These are phyloP conservation scores for Yarrowia deformans DNA, from an alignment of 805 yeast genomes.

Conservation along the genomic window DNA sequence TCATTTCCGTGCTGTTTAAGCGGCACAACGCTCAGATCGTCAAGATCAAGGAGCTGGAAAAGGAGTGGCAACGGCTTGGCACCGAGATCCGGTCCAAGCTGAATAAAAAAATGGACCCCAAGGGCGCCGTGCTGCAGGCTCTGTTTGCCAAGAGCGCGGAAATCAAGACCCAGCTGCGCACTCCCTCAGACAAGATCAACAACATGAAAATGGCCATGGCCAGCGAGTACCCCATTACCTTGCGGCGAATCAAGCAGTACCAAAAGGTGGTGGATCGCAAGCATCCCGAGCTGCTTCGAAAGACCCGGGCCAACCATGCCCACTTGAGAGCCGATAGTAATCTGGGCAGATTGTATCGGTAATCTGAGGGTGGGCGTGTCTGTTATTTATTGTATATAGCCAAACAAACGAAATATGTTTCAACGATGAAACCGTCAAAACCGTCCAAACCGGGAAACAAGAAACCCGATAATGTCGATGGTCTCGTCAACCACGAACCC, in stretches of 20 bases:
- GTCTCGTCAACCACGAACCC: not conserved
- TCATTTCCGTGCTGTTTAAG: not conserved
- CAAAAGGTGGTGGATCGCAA: not conserved
- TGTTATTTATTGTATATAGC: slow-evolving; percentile 20
- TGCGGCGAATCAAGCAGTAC: slow-evolving; percentile 5
- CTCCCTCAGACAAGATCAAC: not conserved
- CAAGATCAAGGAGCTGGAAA: not conserved
- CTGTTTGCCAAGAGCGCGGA: not conserved
- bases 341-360: not conserved
- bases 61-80: not conserved
- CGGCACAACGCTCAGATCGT: not conserved
- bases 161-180: not conserved
- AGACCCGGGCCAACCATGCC: not conserved
- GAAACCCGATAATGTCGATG: not conserved
- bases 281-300: not conserved
- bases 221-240: not conserved
- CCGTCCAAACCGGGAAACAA: not conserved
- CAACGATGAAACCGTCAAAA: too few relatives aligned
- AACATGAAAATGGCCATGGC: not conserved
- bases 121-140: not conserved
- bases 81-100: not conserved
- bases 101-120: not conserved
- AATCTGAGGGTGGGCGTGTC: too few relatives aligned
- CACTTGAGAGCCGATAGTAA: not conserved
- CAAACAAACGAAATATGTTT: not conserved